Percentiles rank a stretch among this genome's conserved stretches.
Conservation (phyloP, 768 basidiomycete species). For the Tylopilus balloui region DNA sequence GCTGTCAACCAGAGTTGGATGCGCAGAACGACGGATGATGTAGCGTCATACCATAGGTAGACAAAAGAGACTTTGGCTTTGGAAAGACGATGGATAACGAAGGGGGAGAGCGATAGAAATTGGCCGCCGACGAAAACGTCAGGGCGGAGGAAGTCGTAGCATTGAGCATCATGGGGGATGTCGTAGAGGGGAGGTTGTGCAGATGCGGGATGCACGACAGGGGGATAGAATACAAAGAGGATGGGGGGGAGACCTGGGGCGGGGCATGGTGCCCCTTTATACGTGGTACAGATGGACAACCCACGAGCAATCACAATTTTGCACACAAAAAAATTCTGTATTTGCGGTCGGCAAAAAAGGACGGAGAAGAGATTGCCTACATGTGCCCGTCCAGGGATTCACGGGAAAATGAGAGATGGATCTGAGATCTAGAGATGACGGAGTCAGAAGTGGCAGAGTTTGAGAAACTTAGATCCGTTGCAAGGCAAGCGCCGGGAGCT, state of each 20-base stretch:
- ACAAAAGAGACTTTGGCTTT: constrained; percentile 27
- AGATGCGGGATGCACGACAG: background rate
- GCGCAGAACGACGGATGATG: background rate
- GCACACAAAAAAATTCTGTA: constrained; percentile 26
- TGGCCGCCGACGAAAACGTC: constrained; percentile 29
- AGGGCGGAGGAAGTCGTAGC: constrained; percentile 29
- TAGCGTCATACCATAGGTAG: constrained; percentile 23
- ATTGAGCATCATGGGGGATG: constrained; percentile 26
- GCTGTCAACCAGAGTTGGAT: constrained; percentile 35
- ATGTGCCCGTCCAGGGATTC: constrained; percentile 31
- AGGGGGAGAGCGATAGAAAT: constrained; percentile 32
- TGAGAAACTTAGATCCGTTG: constrained; percentile 33
- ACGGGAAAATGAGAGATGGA: constrained; percentile 29
- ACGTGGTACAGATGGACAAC: constrained; percentile 19
- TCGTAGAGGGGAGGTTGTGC: background rate
- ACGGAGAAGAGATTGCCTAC: constrained; percentile 32
- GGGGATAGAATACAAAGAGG: constrained; percentile 8
- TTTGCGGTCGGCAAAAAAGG: constrained; percentile 29
- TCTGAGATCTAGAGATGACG: constrained; percentile 32
- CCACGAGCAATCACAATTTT: constrained; percentile 24
- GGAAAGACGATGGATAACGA: constrained; percentile 30
- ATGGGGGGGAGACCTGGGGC: constrained; percentile 12
- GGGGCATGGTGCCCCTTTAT: constrained; percentile 28
- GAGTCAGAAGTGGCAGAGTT: constrained; percentile 22
- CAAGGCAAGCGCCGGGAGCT: constrained; percentile 15